Evolutionary conservation across 352 stramenopile genomes (phyloP), one percentile per base, ranked within the genome.

Genomic region (Phytophthora vignae): DNA sequence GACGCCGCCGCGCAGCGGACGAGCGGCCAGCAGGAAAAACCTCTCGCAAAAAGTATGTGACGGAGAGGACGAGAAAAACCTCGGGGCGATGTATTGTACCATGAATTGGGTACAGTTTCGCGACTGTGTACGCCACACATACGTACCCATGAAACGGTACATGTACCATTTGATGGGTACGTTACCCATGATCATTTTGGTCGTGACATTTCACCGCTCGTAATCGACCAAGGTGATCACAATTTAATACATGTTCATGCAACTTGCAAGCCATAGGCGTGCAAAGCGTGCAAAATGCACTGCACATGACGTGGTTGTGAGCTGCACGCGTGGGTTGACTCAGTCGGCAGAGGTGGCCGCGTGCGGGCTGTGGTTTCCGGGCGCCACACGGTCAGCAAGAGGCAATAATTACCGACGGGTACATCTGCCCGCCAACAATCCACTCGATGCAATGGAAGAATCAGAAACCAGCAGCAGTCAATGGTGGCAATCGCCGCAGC

Each of bases 11-110:
- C n/a, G 19, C n/a, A 53, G n/a, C 14, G 12, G 40, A 75, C 55
- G 71, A 79, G 65, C 70, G 73, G 68, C 56, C 73, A 48, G 21
- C 42, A 74, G 40, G 40, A 74, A 83, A 80, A 80, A 78, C 76
- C 76, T 83, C 60, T 79, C 52, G 48, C 0, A 0, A 6, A 53
- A 54, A 61, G 56, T 82, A 73, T 15, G 33, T 40, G 33, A n/a
- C 1, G 3, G 31, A 0, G 1, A 21, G 33, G 8, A 40, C 33
- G 4, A 7, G 22, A 69, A 72, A 78, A 78, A 73, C 60, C 69
- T 68, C 40, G 29, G 0, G 4, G 55, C 55, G 64, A 7, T 9
- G 17, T 15, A 29, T 0, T 53, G 46, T 48, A 19, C 40, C 40
- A 48, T 21, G 15, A 48, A 46, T 6, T 2, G 11, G 38, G 38